Percentiles rank a stretch among this genome's conserved stretches.
These are phyloP conservation scores for Tuber borchii DNA, from an alignment of 495 filamentous ascomycete species.

Conservation along the genomic window DNA sequence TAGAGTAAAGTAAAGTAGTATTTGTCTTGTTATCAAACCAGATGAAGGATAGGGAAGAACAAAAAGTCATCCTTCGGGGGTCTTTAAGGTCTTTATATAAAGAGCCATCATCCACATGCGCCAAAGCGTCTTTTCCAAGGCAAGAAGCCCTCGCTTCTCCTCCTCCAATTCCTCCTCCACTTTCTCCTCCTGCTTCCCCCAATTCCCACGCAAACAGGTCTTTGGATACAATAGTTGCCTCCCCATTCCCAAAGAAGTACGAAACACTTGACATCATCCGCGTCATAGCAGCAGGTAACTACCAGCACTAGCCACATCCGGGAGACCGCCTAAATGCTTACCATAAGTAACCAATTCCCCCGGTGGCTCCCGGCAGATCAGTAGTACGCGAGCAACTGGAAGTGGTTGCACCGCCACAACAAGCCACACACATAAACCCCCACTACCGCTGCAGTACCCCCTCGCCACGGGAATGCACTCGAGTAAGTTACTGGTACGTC, in stretches of 20 bases:
- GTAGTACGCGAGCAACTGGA: no score
- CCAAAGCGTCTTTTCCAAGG: background rate
- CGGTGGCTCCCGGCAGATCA: no score
- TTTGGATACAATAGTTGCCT: background rate
- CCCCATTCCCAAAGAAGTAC: background rate
- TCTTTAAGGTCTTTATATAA: background rate
- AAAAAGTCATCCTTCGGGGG: background rate
- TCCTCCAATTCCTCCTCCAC: no score
- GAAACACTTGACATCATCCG: background rate
- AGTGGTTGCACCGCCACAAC: no score
- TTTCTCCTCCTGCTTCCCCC: background rate
- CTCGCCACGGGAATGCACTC: background rate
- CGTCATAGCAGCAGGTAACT: background rate
- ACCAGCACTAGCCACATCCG: background rate
- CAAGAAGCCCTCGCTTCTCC: background rate
- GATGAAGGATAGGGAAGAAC: background rate
- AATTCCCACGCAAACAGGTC: background rate
- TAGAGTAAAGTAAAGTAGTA: background rate
- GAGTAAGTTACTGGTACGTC: background rate
- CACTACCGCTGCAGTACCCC: background rate
- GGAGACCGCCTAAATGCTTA: background rate
- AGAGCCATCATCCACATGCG: background rate
- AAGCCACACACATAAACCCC: background rate
- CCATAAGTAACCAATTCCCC: background rate
- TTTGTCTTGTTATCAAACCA: background rate